phyloP scores from a whole-genome alignment of 148 eudicot species.

The Rhododendron ovatum region DNA sequence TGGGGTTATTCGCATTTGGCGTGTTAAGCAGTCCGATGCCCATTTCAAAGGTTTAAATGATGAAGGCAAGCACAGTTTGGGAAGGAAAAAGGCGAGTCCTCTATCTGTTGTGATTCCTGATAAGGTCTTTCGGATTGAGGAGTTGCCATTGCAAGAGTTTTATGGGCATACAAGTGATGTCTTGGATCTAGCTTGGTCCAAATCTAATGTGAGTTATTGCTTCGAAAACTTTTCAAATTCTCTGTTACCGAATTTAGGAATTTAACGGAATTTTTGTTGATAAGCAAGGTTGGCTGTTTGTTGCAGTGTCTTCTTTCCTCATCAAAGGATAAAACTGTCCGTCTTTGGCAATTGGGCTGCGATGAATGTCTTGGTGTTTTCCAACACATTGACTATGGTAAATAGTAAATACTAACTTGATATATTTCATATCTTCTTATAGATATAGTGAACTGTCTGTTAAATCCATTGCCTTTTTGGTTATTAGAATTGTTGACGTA shows the following conservation, averaged over 20 bases:
- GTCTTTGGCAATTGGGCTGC: conserved; percentile 68
- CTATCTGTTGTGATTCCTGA: conserved; percentile 51
- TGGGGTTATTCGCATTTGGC: conserved; percentile 76
- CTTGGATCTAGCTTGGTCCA: conserved; percentile 82
- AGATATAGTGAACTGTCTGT: background rate
- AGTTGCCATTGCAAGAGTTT: conserved; percentile 58
- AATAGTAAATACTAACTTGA: conserved; percentile 32
- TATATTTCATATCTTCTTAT: background rate
- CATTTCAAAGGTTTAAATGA: conserved; percentile 6
- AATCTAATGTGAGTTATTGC: conserved; percentile 36
- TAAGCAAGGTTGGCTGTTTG: background rate
- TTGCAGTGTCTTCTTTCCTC: conserved; percentile 78
- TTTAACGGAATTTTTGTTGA: background rate
- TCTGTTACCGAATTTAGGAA: background rate
- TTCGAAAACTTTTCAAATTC: background rate
- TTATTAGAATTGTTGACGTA: background rate
- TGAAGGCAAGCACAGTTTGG: conserved; percentile 9
- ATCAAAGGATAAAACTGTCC: conserved; percentile 76
- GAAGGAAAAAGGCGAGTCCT: conserved; percentile 24
- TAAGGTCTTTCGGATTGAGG: conserved; percentile 53
- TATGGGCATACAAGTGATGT: conserved; percentile 61
- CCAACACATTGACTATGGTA: conserved; percentile 68
- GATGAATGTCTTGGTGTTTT: conserved; percentile 58
- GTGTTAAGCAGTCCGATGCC: conserved; percentile 28
- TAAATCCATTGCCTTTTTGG: background rate